Evolutionary conservation across 2,329 filamentous ascomycete genomes (phyloP).

Genomic region (Tolypocladium endophyticum): DNA sequence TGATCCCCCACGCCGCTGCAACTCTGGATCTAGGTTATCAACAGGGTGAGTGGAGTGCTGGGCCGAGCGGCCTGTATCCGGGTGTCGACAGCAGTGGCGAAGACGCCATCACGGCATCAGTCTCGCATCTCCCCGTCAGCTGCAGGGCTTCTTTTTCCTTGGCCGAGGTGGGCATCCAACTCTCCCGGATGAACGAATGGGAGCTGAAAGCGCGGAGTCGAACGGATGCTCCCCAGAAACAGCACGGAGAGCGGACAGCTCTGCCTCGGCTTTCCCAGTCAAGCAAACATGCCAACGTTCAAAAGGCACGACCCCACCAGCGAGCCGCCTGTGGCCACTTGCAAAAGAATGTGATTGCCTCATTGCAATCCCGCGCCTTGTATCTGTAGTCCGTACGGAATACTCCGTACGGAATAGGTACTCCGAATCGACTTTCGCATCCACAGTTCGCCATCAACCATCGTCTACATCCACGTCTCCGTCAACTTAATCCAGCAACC

Average conservation of each 20-base stretch:
- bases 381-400: too few species aligned
- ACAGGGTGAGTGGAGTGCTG: not conserved
- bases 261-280: not conserved
- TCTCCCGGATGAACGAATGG: not conserved
- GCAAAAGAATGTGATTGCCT: not conserved
- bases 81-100: not conserved
- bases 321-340: not conserved
- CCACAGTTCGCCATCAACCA: not conserved
- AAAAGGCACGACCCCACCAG: not conserved
- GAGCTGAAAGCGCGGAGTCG: not conserved
- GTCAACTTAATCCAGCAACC: not conserved
- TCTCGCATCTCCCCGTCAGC: not conserved
- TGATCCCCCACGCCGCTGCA: not conserved
- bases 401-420: not conserved
- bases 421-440: not conserved
- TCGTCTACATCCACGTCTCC: slow-evolving; percentile 1
- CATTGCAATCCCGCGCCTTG: not conserved
- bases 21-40: not conserved
- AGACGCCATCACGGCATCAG: not conserved
- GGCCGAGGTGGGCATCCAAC: not conserved
- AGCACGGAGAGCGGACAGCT: not conserved
- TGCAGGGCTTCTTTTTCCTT: not conserved
- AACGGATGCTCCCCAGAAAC: not conserved
- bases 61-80: not conserved
- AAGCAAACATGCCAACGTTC: not conserved